Conservation (phyloP, 192 early-diverging fungal species). For the Mycoemilia scoparia region DNA sequence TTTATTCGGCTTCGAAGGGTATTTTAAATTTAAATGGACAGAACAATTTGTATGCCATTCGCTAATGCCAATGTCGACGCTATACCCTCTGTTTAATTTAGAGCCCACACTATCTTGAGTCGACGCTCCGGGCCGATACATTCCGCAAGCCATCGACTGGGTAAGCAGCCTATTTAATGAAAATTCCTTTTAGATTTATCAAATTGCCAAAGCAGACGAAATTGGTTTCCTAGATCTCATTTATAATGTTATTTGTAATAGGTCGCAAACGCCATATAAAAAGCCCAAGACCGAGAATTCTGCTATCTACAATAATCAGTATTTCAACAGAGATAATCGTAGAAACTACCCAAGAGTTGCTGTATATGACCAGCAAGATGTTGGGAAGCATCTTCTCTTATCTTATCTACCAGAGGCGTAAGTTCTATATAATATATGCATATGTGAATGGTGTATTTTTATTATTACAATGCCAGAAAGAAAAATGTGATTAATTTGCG, state of each 20-base stretch:
- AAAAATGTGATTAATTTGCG: no score
- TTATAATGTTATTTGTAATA: not conserved
- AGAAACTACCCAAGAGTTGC: conserved; percentile 79
- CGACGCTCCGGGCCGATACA: conserved; percentile 43
- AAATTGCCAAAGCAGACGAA: no score
- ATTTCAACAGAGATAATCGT: conserved; percentile 78
- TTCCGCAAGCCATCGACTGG: conserved; percentile 51
- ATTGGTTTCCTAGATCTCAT: no score
- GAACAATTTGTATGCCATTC: no score
- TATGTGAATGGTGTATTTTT: no score
- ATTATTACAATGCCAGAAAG: no score
- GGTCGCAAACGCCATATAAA: conserved; percentile 31
- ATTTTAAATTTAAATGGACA: no score
- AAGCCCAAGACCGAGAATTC: conserved; percentile 36
- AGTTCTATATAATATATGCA: no score
- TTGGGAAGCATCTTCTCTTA: conserved; percentile 45
- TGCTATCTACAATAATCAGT: conserved; percentile 65
- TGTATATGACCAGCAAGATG: conserved; percentile 60
- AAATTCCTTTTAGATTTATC: not conserved
- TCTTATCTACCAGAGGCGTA: no score
- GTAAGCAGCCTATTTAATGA: conserved; percentile 17
- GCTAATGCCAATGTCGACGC: no score
- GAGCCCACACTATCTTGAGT: conserved; percentile 43
- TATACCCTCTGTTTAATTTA: no score
- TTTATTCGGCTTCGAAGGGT: no score